phyloP scores from a whole-genome alignment of 2,329 filamentous ascomycete genomes.

The Colletotrichum chlorophyti region DNA sequence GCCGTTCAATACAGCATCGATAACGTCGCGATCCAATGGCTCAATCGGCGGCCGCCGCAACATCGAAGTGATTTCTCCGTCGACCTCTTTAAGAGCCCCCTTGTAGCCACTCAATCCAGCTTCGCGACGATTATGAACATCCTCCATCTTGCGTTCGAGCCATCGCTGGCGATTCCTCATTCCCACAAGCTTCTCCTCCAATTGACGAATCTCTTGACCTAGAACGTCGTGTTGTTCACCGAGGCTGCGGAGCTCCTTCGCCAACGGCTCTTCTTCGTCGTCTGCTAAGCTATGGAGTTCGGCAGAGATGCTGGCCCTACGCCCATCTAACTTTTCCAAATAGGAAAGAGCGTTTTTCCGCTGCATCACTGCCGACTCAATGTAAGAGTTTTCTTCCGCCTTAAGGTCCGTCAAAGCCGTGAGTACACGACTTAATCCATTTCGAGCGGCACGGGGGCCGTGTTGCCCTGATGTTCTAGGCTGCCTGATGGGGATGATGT shows the following conservation, averaged over 20 bases:
- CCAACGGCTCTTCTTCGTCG: constrained; percentile 64
- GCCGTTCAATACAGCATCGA: neutral
- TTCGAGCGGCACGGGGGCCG: constrained; percentile 68
- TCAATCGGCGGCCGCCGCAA: constrained; percentile 63
- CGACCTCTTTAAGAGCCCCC: constrained; percentile 70
- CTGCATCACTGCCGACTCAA: constrained; percentile 62
- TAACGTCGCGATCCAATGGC: constrained; percentile 51
- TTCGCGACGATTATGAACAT: constrained; percentile 70
- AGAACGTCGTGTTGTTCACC: constrained; percentile 59
- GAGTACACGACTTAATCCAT: constrained; percentile 69
- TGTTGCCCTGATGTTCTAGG: constrained; percentile 56
- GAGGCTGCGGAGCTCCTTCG: constrained; percentile 66
- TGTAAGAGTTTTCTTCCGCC: constrained; percentile 68
- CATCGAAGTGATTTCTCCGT: constrained; percentile 66
- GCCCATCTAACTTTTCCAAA: constrained; percentile 58
- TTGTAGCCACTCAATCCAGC: constrained; percentile 76
- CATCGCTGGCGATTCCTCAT: constrained; percentile 67
- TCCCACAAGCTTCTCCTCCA: constrained; percentile 68
- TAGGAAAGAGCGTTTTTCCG: constrained; percentile 65
- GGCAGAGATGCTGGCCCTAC: constrained; percentile 54
- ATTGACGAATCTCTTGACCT: constrained; percentile 67
- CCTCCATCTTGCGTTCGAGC: constrained; percentile 65
- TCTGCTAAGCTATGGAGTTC: constrained; percentile 62
- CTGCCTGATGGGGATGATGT: constrained; percentile 67
- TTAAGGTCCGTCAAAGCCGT: constrained; percentile 70